These are phyloP conservation scores for Trichophyton simii DNA, from an alignment of 2,329 filamentous ascomycete genomes.

Conservation along the genomic window DNA sequence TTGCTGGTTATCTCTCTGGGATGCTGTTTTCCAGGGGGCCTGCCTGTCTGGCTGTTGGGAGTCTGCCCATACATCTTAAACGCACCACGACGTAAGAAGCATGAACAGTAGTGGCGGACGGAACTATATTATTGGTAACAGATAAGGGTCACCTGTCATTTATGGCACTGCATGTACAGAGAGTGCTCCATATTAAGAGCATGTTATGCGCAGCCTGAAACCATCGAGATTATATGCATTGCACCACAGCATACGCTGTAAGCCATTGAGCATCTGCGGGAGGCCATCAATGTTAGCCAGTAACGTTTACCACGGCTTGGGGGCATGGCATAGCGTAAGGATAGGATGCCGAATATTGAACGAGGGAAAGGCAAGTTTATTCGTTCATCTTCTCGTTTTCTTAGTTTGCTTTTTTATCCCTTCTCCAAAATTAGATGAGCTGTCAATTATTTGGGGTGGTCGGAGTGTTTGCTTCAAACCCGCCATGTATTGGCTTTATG, in stretches of 20 bases:
- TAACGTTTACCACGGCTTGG: not conserved
- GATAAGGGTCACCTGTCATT: constrained; percentile 3
- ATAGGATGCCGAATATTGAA: not conserved
- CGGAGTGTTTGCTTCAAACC: not conserved
- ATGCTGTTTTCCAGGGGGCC: not conserved
- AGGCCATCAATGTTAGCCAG: not conserved
- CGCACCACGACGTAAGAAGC: not conserved
- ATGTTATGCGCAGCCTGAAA: not conserved
- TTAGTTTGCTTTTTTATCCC: not conserved
- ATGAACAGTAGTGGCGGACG: not conserved
- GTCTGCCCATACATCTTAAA: not conserved
- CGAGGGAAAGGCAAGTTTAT: not conserved
- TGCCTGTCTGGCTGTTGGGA: not conserved
- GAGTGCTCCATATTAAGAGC: not conserved
- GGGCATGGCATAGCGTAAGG: not conserved
- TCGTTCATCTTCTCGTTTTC: not conserved
- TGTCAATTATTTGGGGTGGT: not conserved
- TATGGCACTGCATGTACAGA: not conserved
- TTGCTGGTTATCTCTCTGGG: not conserved
- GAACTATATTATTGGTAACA: not conserved
- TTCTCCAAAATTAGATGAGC: not conserved
- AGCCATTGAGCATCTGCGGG: not conserved
- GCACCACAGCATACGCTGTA: constrained; percentile 3
- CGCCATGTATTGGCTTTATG: not conserved
- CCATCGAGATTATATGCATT: constrained; percentile 1